These are phyloP conservation scores for Emergomyces orientalis DNA, from an alignment of 2,329 filamentous ascomycete genomes.

Conservation along the genomic window DNA sequence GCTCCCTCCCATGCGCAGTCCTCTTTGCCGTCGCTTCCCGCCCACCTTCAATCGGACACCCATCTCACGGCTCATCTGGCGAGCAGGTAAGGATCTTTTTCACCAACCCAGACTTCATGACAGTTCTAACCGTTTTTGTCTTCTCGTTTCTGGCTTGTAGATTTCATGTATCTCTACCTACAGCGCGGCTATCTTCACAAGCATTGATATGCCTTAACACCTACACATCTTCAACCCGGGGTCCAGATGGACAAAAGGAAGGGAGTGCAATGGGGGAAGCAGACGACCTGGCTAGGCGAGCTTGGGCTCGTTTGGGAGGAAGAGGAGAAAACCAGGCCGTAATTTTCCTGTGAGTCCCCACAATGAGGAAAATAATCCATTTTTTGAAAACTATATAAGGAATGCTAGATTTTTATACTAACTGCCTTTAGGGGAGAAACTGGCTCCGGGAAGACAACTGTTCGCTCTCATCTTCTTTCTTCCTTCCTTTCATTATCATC, in stretches of 20 bases:
- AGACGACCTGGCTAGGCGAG: constrained; percentile 80
- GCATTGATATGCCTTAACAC: constrained; percentile 89
- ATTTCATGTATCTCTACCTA: constrained; percentile 85
- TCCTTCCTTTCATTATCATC: constrained; percentile 81
- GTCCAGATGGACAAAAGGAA: constrained; percentile 80
- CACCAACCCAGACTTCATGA: background rate
- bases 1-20: constrained; percentile 61
- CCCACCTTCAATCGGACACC: constrained; percentile 50
- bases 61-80: constrained; percentile 44
- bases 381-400: background rate
- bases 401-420: constrained; percentile 21
- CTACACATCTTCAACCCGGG: constrained; percentile 79
- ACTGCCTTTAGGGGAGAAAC: constrained; percentile 69
- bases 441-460: constrained; percentile 88
- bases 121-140: constrained; percentile 3
- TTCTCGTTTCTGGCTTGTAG: constrained; percentile 53
- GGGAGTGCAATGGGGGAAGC: constrained; percentile 87
- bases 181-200: constrained; percentile 81
- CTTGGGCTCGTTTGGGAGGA: constrained; percentile 74
- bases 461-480: constrained; percentile 79
- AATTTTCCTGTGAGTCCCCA: constrained; percentile 69
- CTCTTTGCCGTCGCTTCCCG: constrained; percentile 77
- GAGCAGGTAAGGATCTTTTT: constrained; percentile 33
- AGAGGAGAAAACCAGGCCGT: constrained; percentile 89
- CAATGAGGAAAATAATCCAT: background rate